Evolutionary conservation across 2,329 filamentous ascomycete species (phyloP).

Genomic region (Cladobotryum mycophilum): DNA sequence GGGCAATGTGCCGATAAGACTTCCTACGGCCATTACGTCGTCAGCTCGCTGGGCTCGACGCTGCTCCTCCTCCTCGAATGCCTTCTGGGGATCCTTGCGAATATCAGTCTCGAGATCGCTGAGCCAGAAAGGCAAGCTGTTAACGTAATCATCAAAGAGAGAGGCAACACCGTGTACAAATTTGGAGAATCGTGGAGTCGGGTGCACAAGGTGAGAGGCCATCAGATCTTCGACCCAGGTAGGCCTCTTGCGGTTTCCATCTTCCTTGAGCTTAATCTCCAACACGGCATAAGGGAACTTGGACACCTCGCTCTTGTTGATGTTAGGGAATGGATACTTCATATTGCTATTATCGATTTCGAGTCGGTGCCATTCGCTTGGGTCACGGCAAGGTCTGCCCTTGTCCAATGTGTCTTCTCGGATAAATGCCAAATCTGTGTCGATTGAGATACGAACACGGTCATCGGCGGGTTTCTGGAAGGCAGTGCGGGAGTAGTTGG

Average conservation of each 20-base stretch:
- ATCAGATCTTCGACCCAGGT: constrained; percentile 91
- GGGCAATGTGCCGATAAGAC: constrained; percentile 62
- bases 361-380: constrained; percentile 79
- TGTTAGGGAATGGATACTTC: constrained; percentile 78
- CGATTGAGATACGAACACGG: constrained; percentile 83
- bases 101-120: constrained; percentile 89
- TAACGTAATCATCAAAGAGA: constrained; percentile 93
- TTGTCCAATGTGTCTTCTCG: constrained; percentile 69
- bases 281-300: constrained; percentile 86
- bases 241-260: constrained; percentile 59
- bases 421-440: constrained; percentile 88
- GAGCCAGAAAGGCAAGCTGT: constrained; percentile 94
- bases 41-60: constrained; percentile 73
- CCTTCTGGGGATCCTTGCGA: constrained; percentile 80
- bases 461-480: constrained; percentile 95
- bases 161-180: constrained; percentile 90
- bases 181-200: constrained; percentile 87
- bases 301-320: constrained; percentile 86
- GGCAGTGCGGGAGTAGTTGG: constrained; percentile 88
- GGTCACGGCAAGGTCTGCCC: constrained; percentile 82
- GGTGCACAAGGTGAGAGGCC: constrained; percentile 84
- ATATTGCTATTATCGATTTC: constrained; percentile 82
- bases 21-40: constrained; percentile 84
- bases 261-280: constrained; percentile 82
- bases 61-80: constrained; percentile 88